Conservation (phyloP, 768 basidiomycete species). For the Russula ochroleuca region DNA sequence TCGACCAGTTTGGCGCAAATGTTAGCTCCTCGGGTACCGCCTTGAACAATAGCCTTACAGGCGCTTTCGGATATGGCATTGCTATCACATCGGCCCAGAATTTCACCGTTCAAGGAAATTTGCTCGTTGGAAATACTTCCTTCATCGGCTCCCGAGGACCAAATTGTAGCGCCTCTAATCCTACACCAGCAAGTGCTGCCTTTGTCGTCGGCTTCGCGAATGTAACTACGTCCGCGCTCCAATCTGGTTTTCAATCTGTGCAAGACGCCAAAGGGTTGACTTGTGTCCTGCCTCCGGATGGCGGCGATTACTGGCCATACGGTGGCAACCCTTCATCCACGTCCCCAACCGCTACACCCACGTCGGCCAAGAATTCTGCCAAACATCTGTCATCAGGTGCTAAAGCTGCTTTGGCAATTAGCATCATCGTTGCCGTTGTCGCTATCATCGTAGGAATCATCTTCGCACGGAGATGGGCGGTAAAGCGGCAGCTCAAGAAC, state of each 20-base stretch:
- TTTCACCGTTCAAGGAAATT: slow-evolving; percentile 63
- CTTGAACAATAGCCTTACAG: slow-evolving; percentile 52
- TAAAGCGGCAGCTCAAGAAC: slow-evolving; percentile 25
- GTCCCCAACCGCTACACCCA: slow-evolving; percentile 18
- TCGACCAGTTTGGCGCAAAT: slow-evolving; percentile 50
- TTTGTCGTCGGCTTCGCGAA: slow-evolving; percentile 54
- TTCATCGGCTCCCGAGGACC: slow-evolving; percentile 68
- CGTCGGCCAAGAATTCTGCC: slow-evolving; percentile 19
- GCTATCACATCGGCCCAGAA: slow-evolving; percentile 59
- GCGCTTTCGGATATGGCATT: slow-evolving; percentile 71
- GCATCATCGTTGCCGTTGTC: slow-evolving; percentile 46
- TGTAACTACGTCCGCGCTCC: slow-evolving; percentile 42
- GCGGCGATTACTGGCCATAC: slow-evolving; percentile 71
- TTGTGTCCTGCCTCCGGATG: slow-evolving; percentile 62
- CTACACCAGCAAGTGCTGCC: slow-evolving; percentile 50
- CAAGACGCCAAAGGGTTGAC: slow-evolving; percentile 54
- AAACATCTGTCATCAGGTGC: slow-evolving; percentile 34
- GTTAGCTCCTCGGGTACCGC: slow-evolving; percentile 53
- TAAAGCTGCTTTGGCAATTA: slow-evolving; percentile 49
- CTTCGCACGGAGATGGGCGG: slow-evolving; percentile 48
- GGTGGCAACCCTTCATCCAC: slow-evolving; percentile 45
- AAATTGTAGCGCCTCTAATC: slow-evolving; percentile 52
- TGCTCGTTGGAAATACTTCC: slow-evolving; percentile 61
- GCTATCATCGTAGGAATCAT: slow-evolving; percentile 41
- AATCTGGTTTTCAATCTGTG: slow-evolving; percentile 50